These are phyloP conservation scores for Pyracantha coccinea DNA, from an alignment of 331 rosid genomes.

Conservation along the genomic window DNA sequence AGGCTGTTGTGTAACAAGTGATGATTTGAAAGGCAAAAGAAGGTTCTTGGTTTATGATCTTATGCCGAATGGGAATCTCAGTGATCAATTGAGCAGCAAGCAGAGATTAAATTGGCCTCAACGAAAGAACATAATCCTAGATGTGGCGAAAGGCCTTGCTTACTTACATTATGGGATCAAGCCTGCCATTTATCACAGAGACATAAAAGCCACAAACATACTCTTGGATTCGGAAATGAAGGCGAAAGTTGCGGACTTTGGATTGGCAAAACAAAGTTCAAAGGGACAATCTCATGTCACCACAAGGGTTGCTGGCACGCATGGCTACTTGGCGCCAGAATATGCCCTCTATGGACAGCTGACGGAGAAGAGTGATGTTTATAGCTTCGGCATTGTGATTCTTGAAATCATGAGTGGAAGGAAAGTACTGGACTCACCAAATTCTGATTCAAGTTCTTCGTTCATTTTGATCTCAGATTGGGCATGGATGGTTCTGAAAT, in stretches of 20 bases:
- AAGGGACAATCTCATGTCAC: conserved; percentile 67
- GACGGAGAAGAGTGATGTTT: conserved; percentile 78
- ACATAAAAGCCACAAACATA: conserved; percentile 69
- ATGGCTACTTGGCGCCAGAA: conserved; percentile 80
- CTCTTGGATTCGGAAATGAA: conserved; percentile 59
- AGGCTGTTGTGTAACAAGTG: conserved; percentile 74
- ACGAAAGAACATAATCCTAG: conserved; percentile 62
- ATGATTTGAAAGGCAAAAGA: conserved; percentile 46
- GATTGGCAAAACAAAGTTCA: conserved; percentile 57
- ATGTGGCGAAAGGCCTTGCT: conserved; percentile 74
- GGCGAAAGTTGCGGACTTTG: conserved; percentile 76
- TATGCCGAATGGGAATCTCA: conserved; percentile 65
- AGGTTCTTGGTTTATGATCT: conserved; percentile 73
- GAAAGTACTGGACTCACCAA: conserved; percentile 53
- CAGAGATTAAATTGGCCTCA: conserved; percentile 67
- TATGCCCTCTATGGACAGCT: conserved; percentile 77
- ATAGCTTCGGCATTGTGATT: conserved; percentile 74
- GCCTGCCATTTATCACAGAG: conserved; percentile 81
- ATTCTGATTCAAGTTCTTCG: conserved; percentile 26
- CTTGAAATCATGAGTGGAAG: conserved; percentile 83
- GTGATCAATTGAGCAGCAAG: conserved; percentile 38
- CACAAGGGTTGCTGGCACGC: conserved; percentile 81
- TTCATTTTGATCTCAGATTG: conserved; percentile 68
- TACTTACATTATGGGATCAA: conserved; percentile 72
- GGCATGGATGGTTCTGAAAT: conserved; percentile 63